Evolutionary conservation across 2,329 filamentous ascomycete genomes (phyloP).

Genomic region (Fonsecaea nubica): DNA sequence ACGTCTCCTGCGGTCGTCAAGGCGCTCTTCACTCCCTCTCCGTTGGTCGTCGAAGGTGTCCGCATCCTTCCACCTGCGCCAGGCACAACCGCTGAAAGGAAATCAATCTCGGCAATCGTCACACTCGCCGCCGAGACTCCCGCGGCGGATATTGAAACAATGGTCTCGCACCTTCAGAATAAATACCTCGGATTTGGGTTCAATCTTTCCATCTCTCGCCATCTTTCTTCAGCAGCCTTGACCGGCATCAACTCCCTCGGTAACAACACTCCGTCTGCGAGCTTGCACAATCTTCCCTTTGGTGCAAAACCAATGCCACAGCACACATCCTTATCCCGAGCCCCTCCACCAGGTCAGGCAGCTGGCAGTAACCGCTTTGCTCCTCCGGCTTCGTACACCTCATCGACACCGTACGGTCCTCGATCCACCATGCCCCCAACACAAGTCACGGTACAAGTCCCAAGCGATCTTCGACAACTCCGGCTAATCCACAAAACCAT

Average conservation of each 20-base stretch:
- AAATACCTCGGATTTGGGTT: slow-evolving; percentile 85
- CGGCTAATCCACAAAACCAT: slow-evolving; percentile 87
- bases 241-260: slow-evolving; percentile 59
- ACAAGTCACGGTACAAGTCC: slow-evolving; percentile 75
- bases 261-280: slow-evolving; percentile 55
- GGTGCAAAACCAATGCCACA: slow-evolving; percentile 72
- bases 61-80: slow-evolving; percentile 69
- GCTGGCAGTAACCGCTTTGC: slow-evolving; percentile 69
- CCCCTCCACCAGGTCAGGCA: slow-evolving; percentile 56
- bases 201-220: slow-evolving; percentile 78
- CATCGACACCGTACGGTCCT: slow-evolving; percentile 48
- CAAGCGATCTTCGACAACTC: slow-evolving; percentile 77
- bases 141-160: slow-evolving; percentile 79
- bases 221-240: slow-evolving; percentile 79
- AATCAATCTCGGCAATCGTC: slow-evolving; percentile 77
- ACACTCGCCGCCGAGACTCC: slow-evolving; percentile 81
- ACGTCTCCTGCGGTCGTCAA: slow-evolving; percentile 59
- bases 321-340: slow-evolving; percentile 57
- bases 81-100: slow-evolving; percentile 64
- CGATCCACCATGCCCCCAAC: slow-evolving; percentile 47
- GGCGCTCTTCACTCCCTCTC: slow-evolving; percentile 55
- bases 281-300: slow-evolving; percentile 67
- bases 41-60: slow-evolving; percentile 73
- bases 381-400: slow-evolving; percentile 74
- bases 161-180: slow-evolving; percentile 79